Percentiles rank a stretch among this genome's conserved stretches.
Evolutionary conservation across 2,329 filamentous ascomycete species (phyloP).

Genomic region (Hypomyces perniciosus): DNA sequence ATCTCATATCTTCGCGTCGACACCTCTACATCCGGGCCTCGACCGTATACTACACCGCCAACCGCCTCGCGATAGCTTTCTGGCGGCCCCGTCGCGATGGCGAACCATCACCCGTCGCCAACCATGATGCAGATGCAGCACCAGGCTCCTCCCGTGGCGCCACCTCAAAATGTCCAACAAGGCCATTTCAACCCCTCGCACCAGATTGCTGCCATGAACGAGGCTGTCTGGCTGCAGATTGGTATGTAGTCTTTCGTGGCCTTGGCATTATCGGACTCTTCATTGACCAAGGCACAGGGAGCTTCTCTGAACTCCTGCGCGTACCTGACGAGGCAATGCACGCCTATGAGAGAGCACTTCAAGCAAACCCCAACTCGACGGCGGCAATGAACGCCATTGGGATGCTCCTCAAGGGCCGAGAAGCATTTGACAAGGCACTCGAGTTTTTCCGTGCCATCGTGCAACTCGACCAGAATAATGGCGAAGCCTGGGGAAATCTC

Average conservation of each 20-base stretch:
- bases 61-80: conserved; percentile 16
- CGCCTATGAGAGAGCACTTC: conserved; percentile 84
- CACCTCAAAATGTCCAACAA: conserved; percentile 50
- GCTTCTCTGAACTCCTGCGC: conserved; percentile 79
- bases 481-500: conserved; percentile 93
- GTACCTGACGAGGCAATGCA: conserved; percentile 83
- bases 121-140: conserved; percentile 64
- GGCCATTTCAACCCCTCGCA: conserved; percentile 61
- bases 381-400: conserved; percentile 92
- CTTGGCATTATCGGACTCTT: background rate
- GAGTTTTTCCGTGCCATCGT: conserved; percentile 89
- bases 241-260: conserved; percentile 50
- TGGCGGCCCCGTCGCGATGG: conserved; percentile 44
- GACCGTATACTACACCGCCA: conserved; percentile 13
- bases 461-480: conserved; percentile 82
- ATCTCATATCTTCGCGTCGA: conserved; percentile 11
- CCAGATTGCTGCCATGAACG: conserved; percentile 72
- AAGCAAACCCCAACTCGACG: conserved; percentile 82
- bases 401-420: conserved; percentile 81
- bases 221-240: conserved; percentile 86
- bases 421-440: conserved; percentile 89
- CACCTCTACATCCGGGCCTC: conserved; percentile 13
- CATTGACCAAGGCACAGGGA: conserved; percentile 50
- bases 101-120: conserved; percentile 74
- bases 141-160: conserved; percentile 51